These are phyloP conservation scores for Phyllosticta citriasiana DNA, from an alignment of 2,329 filamentous ascomycete species.

Conservation along the genomic window DNA sequence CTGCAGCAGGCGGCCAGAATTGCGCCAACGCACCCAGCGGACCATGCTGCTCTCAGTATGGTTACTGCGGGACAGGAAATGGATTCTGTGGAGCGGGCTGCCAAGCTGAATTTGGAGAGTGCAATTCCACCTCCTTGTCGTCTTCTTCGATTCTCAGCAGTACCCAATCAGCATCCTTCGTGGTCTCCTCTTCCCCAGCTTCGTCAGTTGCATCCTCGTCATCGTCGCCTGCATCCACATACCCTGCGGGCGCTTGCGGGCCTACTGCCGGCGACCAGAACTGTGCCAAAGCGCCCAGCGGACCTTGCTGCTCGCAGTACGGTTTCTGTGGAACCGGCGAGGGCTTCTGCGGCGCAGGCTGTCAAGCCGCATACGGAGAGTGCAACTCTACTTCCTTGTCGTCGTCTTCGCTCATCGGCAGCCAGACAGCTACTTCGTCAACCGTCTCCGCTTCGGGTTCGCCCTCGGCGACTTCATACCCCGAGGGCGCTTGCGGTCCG, in stretches of 20 bases:
- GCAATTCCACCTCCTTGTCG: background rate
- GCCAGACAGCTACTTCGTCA: background rate
- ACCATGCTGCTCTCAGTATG: constrained; percentile 3
- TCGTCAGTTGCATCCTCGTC: background rate
- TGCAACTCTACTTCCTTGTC: background rate
- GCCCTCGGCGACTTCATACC: background rate
- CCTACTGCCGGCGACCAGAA: background rate
- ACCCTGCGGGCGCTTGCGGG: background rate
- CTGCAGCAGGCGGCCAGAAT: background rate
- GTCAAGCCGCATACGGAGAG: background rate
- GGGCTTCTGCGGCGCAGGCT: background rate
- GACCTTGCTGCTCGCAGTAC: constrained; percentile 4
- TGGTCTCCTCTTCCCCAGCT: background rate
- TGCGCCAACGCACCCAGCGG: background rate
- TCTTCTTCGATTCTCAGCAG: background rate
- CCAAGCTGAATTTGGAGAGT: background rate
- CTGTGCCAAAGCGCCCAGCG: background rate
- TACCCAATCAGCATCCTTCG: too few relatives aligned
- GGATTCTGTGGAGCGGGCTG: background rate
- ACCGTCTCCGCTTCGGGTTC: background rate
- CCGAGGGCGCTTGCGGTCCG: background rate
- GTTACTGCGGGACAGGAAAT: background rate
- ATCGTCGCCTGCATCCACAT: background rate
- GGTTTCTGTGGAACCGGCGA: background rate
- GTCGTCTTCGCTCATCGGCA: background rate